Conservation (phyloP, 345 rosid species). For the Melastoma malabathricum region DNA sequence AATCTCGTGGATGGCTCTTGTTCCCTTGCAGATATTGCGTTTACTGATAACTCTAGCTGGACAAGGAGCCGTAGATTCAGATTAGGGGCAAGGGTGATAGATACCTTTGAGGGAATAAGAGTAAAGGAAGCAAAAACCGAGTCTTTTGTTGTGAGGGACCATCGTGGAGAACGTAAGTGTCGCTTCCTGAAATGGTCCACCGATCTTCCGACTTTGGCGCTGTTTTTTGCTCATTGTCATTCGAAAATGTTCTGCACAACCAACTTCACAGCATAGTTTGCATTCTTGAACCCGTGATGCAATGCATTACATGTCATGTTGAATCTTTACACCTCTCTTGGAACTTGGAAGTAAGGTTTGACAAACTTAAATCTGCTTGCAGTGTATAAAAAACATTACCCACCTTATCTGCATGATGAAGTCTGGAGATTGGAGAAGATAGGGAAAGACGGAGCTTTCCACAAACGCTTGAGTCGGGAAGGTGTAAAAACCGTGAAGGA, state of each 20-base stretch:
- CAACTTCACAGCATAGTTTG: too few relatives aligned
- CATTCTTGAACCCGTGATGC: too few relatives aligned
- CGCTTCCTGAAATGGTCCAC: too few relatives aligned
- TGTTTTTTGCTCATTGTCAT: too few relatives aligned
- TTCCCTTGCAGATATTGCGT: constrained; percentile 55
- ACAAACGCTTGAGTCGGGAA: constrained; percentile 58
- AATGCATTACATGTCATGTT: too few relatives aligned
- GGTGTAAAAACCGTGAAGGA: constrained; percentile 70
- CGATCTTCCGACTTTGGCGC: too few relatives aligned
- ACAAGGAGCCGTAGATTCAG: constrained; percentile 96
- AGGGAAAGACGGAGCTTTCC: constrained; percentile 98
- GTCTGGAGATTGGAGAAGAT: constrained; percentile 98
- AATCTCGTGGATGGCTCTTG: constrained; percentile 62
- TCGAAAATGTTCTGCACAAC: too few relatives aligned
- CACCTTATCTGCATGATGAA: constrained; percentile 73
- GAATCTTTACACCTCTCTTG: too few relatives aligned
- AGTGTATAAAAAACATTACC: constrained; percentile 97
- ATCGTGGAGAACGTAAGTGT: constrained; percentile 93
- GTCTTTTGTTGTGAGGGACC: constrained; percentile 94
- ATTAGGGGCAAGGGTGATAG: constrained; percentile 71
- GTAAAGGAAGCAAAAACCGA: constrained; percentile 72
- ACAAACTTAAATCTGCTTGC: constrained; percentile 14
- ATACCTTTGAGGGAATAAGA: constrained; percentile 42
- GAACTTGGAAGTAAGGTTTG: too few relatives aligned
- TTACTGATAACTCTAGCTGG: constrained; percentile 99